Base-by-base conservation (phyloP, 73 alveolate genomes). In the Blepharisma stoltei region DNA sequence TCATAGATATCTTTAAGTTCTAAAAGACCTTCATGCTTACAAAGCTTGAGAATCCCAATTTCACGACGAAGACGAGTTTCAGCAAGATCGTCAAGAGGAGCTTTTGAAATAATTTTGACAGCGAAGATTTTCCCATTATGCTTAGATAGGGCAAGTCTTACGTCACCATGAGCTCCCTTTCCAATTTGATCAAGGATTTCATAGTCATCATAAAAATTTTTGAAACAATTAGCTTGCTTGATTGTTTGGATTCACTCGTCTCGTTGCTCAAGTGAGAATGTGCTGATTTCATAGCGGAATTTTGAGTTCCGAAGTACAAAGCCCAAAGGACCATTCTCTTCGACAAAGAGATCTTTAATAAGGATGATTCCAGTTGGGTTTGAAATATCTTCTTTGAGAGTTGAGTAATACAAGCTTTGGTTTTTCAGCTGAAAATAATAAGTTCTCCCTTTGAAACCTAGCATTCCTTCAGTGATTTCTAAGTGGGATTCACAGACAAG, bases 21-120 rank as follows among this genome's bases (percentile, higher is more conserved):
- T 6, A 94, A 88, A 44, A 94, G 91, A 78, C 90, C 84, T 48
- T 96, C 97, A 84, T 93, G 97, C 76, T 90, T 92, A 53, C 98
- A 93, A 44, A 93, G 90, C 84, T 94, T 90, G 55, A 94, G 85
- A 66, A 91, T 90, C 69, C 92, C 97, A 32, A 91, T 86, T 82
- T 94, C 98, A 70, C 90, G 66, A 20, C 73, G 73, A 3, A 60
- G 46, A 20, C 73, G 73, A 18, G 73, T 60, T 25, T 14, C 73
- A 18, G 73, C 14, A 8, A n/a, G 14, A 25, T n/a, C 18, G 47
- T 60, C 73, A 8, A 60, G 45, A 20, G 73, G 73, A n/a, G 14
- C 73, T 68, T 83, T 83, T 48, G 81, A 70, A 9, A 60, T 60
- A 82, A 79, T 68, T 44, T 83, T 83, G 9, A 83, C 65, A 21